Conservation (phyloP, 768 basidiomycete species). For the Phylloporus sp. region DNA sequence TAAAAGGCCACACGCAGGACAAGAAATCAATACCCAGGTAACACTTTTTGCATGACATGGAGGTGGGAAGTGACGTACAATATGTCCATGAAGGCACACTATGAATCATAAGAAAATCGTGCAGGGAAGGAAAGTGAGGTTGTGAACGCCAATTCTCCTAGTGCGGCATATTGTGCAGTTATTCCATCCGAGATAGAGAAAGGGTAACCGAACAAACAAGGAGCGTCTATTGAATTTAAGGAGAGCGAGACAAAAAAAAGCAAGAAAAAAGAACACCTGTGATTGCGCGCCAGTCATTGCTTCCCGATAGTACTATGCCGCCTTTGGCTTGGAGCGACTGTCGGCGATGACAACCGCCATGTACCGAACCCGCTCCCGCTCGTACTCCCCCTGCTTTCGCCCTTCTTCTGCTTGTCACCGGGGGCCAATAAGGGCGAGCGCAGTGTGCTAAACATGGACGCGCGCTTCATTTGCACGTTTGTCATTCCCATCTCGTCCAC, state of each 20-base stretch:
- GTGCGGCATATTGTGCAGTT: neutral
- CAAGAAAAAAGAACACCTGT: neutral
- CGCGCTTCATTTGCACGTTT: constrained; percentile 22
- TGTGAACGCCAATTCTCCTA: neutral
- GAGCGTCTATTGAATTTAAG: neutral
- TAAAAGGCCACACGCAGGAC: too few species aligned
- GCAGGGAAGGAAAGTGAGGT: neutral
- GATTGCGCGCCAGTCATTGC: neutral
- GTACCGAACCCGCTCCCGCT: constrained; percentile 2
- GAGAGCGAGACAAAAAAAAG: neutral
- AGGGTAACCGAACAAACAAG: neutral
- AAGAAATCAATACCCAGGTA: neutral
- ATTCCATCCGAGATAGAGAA: neutral
- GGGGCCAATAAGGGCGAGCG: constrained; percentile 1
- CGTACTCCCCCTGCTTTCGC: neutral
- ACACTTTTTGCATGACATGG: neutral
- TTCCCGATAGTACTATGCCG: constrained; percentile 10
- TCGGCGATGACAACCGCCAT: constrained; percentile 3
- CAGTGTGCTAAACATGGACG: constrained; percentile 6
- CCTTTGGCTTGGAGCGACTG: neutral
- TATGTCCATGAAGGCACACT: neutral
- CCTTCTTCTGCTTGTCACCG: neutral
- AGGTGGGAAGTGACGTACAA: too few species aligned
- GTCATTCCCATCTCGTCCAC: constrained; percentile 40
- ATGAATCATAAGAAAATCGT: neutral